Conservation (phyloP, 2,329 filamentous ascomycete genomes). For the Knufia fluminis region DNA sequence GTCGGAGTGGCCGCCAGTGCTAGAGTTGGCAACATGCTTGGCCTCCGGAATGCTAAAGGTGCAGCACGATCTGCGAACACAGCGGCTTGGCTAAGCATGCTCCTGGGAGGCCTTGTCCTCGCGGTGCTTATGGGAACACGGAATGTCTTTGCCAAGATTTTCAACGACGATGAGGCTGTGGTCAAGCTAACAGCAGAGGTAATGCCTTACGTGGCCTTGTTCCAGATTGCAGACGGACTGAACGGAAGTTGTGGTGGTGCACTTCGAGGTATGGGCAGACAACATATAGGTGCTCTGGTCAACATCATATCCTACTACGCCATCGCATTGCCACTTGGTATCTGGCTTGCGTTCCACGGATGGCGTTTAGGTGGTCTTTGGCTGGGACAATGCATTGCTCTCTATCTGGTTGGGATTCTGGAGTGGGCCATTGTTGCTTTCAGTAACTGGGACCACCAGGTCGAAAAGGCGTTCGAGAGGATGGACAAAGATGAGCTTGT, state of each 20-base stretch:
- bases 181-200: slow-evolving; percentile 66
- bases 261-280: slow-evolving; percentile 72
- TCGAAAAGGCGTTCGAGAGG: slow-evolving; percentile 58
- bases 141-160: slow-evolving; percentile 65
- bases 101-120: slow-evolving; percentile 60
- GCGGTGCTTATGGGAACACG: slow-evolving; percentile 60
- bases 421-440: slow-evolving; percentile 73
- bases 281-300: slow-evolving; percentile 74
- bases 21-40: slow-evolving; percentile 70
- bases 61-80: slow-evolving; percentile 65
- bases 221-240: slow-evolving; percentile 81
- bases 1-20: slow-evolving; percentile 72
- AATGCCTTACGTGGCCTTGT: slow-evolving; percentile 77
- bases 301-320: slow-evolving; percentile 79
- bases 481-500: slow-evolving; percentile 46
- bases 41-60: slow-evolving; percentile 54
- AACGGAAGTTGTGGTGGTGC: slow-evolving; percentile 78
- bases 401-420: slow-evolving; percentile 67
- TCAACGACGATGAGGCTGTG: slow-evolving; percentile 68
- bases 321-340: slow-evolving; percentile 69
- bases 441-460: slow-evolving; percentile 68
- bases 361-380: slow-evolving; percentile 75
- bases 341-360: slow-evolving; percentile 76
- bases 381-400: slow-evolving; percentile 71
- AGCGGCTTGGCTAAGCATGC: slow-evolving; percentile 62